phyloP scores from a whole-genome alignment of 371 early-diverging fungal genomes.

The Mycotypha africana region DNA sequence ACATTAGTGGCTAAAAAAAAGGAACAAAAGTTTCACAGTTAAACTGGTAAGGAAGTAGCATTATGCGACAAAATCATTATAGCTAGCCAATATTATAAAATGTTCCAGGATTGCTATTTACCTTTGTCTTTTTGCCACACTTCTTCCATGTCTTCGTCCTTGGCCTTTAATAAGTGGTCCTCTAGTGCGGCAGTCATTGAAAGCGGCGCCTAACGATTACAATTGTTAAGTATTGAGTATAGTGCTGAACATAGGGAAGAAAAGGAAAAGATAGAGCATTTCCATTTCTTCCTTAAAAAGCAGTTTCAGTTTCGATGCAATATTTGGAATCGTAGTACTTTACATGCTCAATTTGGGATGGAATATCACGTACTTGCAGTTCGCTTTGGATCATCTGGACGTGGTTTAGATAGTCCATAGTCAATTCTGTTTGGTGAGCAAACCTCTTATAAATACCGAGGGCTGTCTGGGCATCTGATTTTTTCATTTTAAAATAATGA shows the following conservation, averaged over 20 bases:
- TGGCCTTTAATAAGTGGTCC: conserved; percentile 83
- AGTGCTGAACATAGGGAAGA: neutral
- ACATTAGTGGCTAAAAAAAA: no score
- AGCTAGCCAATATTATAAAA: no score
- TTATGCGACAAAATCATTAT: neutral
- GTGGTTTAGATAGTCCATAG: conserved; percentile 73
- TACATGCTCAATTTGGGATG: conserved; percentile 81
- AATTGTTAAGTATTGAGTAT: no score
- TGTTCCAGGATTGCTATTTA: neutral
- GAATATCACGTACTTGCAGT: conserved; percentile 75
- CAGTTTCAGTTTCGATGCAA: neutral
- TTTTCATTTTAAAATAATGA: conserved; percentile 82
- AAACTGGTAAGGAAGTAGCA: neutral
- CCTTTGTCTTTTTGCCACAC: neutral
- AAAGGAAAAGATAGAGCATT: neutral
- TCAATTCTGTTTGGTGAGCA: conserved; percentile 73
- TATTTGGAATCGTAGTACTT: neutral
- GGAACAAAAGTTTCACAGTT: no score
- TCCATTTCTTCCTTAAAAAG: no score
- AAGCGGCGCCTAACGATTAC: conserved; percentile 86
- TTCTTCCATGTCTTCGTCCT: conserved; percentile 33
- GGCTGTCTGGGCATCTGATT: conserved; percentile 66
- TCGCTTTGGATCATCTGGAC: conserved; percentile 67
- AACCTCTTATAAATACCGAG: conserved; percentile 85
- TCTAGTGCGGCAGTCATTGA: conserved; percentile 80